Base-by-base conservation (phyloP, 2,329 filamentous ascomycete species). In the Gnomoniopsis sp. region DNA sequence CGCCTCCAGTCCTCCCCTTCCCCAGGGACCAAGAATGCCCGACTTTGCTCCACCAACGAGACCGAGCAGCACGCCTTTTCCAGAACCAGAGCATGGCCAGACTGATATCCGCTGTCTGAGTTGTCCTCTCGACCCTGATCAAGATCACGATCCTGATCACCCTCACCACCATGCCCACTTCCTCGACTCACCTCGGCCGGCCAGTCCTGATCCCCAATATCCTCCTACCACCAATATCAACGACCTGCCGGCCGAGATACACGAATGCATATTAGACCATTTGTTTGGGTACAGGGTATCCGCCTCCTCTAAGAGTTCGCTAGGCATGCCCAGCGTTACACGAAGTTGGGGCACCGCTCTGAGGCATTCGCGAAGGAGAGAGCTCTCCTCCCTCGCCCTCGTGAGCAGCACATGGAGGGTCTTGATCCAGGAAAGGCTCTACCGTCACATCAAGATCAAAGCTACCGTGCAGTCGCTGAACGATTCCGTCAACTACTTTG, bases 401-500 rank as follows among this genome's bases (percentile, higher is more conserved):
- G 84, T 87, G 49, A 84, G 77, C 65, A 77, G 72, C 3, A 72
- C 81, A n/a, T 91, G 88, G 88, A 81, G 86, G 51, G 74, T 78
- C 38, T 68, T 91, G 57, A 84, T 92, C 21, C 89, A 91, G 69
- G 82, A 88, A 67, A 80, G 88, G 41, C 80, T 92, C 2, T 92
- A 90, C 72, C 81, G 88, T 46, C 88, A 90, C 69, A 84, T 91
- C 74, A 90, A 91, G 72, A 76, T 91, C 65, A 89, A 90, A 73
- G 88, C 87, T 0, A 90, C 87, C 0, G 75, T 82, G 41, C 78
- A 82, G n/a, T 87, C 82, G 17, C 73, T 90, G 44, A 74, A 81
- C 46, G 78, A 85, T 50, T 83, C 87, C 7, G 76, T 82, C 62
- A 63, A 74, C 36, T 90, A 88, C 76, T 88, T 91, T 64, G 70